A percentile compares a stretch with the other conserved stretches of the same genome.
Conservation (phyloP, 2,329 filamentous ascomycete species). For the Endothia cerciana region DNA sequence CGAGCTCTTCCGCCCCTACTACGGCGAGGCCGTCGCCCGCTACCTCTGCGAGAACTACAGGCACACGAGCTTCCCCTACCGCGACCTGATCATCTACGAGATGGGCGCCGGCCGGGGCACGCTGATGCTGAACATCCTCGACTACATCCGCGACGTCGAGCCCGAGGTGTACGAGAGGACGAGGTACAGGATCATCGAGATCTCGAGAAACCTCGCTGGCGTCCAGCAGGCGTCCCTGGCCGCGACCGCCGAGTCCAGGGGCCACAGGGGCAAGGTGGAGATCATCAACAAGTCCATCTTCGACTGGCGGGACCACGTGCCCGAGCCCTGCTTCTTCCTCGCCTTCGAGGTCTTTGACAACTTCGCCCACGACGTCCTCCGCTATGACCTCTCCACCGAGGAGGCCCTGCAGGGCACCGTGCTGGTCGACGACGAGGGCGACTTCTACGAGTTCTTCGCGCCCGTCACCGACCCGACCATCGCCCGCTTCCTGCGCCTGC, state of each 20-base stretch:
- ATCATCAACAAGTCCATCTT: slow-evolving; percentile 96
- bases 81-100: slow-evolving; percentile 97
- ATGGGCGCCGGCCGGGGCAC: slow-evolving; percentile 98
- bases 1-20: slow-evolving; percentile 94
- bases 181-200: slow-evolving; percentile 94
- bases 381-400: slow-evolving; percentile 83
- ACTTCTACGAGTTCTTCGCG: slow-evolving; percentile 94
- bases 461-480: slow-evolving; percentile 75
- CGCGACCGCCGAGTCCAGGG: slow-evolving; percentile 67
- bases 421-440: slow-evolving; percentile 80
- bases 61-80: slow-evolving; percentile 89
- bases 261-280: slow-evolving; percentile 84
- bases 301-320: slow-evolving; percentile 87
- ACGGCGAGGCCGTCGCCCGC: slow-evolving; percentile 95
- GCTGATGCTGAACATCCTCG: slow-evolving; percentile 95
- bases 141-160: slow-evolving; percentile 89
- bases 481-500: slow-evolving; percentile 80
- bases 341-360: slow-evolving; percentile 99
- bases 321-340: slow-evolving; percentile 94
- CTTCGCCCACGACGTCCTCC: slow-evolving; percentile 91
- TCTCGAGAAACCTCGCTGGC: slow-evolving; percentile 78
- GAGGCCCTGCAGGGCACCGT: slow-evolving; percentile 86
- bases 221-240: slow-evolving; percentile 75
- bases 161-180: slow-evolving; percentile 93
- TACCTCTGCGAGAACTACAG: slow-evolving; percentile 97